These are phyloP conservation scores for Marasmius tenuissimus DNA, from an alignment of 1,284 basidiomycete species.

Conservation along the genomic window DNA sequence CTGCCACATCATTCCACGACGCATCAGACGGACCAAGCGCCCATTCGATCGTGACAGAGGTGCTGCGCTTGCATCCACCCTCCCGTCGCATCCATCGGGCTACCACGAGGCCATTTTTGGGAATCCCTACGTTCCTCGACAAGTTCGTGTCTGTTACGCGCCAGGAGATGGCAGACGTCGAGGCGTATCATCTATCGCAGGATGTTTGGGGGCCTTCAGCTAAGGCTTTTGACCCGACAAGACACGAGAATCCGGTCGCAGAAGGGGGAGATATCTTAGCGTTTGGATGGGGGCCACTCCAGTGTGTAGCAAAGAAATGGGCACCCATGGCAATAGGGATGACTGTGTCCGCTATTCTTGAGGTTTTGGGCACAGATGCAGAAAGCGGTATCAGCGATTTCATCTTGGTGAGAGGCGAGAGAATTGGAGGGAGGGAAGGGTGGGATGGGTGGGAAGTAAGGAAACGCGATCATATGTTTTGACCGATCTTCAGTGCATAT, in stretches of 20 bases:
- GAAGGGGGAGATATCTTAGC: slow-evolving; percentile 28
- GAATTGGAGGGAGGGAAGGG: slow-evolving; percentile 38
- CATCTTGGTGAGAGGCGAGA: slow-evolving; percentile 29
- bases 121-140: slow-evolving; percentile 14
- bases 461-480: background rate
- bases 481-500: background rate
- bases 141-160: slow-evolving; percentile 6
- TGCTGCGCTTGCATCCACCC: slow-evolving; percentile 46
- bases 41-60: slow-evolving; percentile 41
- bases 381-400: background rate
- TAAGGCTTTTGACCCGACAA: slow-evolving; percentile 39
- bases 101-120: slow-evolving; percentile 15
- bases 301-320: slow-evolving; percentile 46
- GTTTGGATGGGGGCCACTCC: slow-evolving; percentile 43
- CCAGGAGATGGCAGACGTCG: slow-evolving; percentile 41
- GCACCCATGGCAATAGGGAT: slow-evolving; percentile 48
- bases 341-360: slow-evolving; percentile 41
- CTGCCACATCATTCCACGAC: slow-evolving; percentile 30
- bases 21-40: slow-evolving; percentile 29
- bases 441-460: slow-evolving; percentile 38
- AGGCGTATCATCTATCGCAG: slow-evolving; percentile 35
- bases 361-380: slow-evolving; percentile 24
- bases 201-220: slow-evolving; percentile 38
- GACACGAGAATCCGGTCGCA: slow-evolving; percentile 31
- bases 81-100: slow-evolving; percentile 40